A percentile compares a stretch with the other conserved stretches of the same genome.
These are phyloP conservation scores for Sicyos edulis DNA, from an alignment of 306 rosid genomes.

Conservation along the genomic window DNA sequence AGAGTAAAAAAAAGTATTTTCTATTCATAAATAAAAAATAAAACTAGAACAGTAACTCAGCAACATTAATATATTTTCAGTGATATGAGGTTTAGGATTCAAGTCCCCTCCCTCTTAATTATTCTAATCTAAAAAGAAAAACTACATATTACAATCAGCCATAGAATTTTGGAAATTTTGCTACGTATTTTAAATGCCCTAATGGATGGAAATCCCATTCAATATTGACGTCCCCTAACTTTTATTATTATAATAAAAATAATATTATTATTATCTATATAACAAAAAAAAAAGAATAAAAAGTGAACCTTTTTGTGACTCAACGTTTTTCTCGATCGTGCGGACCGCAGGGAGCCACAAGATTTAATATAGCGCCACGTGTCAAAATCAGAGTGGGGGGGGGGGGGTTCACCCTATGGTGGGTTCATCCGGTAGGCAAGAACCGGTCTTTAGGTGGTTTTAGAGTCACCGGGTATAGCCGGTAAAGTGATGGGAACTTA, in stretches of 20 bases:
- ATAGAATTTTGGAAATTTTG: not conserved
- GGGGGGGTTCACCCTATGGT: slow-evolving; percentile 9
- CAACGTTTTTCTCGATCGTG: slow-evolving; percentile 67
- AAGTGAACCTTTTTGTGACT: slow-evolving; percentile 32
- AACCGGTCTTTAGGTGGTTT: slow-evolving; percentile 64
- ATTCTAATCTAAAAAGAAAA: no score
- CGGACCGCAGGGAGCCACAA: slow-evolving; percentile 53
- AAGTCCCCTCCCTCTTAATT: no score
- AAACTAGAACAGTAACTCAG: no score
- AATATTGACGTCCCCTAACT: slow-evolving; percentile 4
- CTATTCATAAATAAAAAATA: no score
- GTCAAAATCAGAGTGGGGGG: slow-evolving; percentile 29
- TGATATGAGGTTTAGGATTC: no score
- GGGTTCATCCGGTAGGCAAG: slow-evolving; percentile 48
- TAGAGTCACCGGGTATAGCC: slow-evolving; percentile 42
- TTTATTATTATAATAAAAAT: slow-evolving; percentile 5
- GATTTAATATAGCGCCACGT: slow-evolving; percentile 23
- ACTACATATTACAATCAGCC: not conserved
- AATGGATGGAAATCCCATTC: slow-evolving; percentile 4
- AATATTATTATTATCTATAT: not conserved
- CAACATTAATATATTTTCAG: no score
- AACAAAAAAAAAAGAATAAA: not conserved
- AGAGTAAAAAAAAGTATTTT: no score
- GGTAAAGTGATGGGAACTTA: slow-evolving; percentile 27
- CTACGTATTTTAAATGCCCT: not conserved